Percentiles rank a stretch among this genome's conserved stretches.
Evolutionary conservation across 805 yeast species (phyloP).

Genomic region (Saccharomycopsis sp.): DNA sequence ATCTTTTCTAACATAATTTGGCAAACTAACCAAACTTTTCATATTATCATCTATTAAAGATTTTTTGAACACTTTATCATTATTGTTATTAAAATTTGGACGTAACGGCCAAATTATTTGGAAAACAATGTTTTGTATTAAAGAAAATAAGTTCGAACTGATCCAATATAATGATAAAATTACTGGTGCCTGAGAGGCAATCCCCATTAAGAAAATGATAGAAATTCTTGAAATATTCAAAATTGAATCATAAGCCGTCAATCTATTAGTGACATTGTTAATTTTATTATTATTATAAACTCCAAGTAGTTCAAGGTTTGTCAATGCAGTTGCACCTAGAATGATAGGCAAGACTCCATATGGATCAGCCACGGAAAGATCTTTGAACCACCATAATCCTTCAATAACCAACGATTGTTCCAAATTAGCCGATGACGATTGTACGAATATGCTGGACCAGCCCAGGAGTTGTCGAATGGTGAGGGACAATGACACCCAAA

Average conservation of each 20-base stretch:
- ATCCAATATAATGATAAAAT: constrained; percentile 85
- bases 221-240: constrained; percentile 66
- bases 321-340: constrained; percentile 59
- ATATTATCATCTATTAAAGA: too few relatives aligned
- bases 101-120: too few relatives aligned
- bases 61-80: too few relatives aligned
- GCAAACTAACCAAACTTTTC: too few relatives aligned
- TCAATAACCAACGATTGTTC: constrained; percentile 42
- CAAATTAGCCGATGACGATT: constrained; percentile 23
- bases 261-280: constrained; percentile 28
- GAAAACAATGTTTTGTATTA: constrained; percentile 62
- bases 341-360: constrained; percentile 55
- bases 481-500: constrained; percentile 73
- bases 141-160: constrained; percentile 69
- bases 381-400: constrained; percentile 51
- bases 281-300: constrained; percentile 20
- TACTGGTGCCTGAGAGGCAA: constrained; percentile 78
- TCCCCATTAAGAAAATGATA: constrained; percentile 70
- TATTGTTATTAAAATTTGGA: too few relatives aligned
- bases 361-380: constrained; percentile 53
- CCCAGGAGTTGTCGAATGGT: constrained; percentile 72
- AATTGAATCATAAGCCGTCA: constrained; percentile 52
- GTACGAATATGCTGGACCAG: constrained; percentile 26
- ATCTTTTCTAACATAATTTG: too few relatives aligned
- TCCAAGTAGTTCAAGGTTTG: constrained; percentile 62